phyloP scores from a whole-genome alignment of 2,329 filamentous ascomycete genomes.

The Aaosphaeria pasadenensis region DNA sequence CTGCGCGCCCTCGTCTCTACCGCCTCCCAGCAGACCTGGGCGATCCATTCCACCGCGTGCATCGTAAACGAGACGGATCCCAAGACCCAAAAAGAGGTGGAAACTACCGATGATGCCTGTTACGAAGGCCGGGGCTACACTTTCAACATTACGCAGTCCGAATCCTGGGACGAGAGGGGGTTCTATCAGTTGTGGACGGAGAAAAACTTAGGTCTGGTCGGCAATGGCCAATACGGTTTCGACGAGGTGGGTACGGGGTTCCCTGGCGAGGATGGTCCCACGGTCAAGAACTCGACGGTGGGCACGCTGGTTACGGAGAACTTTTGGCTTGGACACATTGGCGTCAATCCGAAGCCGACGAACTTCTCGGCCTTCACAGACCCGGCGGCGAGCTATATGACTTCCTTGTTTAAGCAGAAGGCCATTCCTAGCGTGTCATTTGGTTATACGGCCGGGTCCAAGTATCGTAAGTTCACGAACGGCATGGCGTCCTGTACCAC shows the following conservation, averaged over 20 bases:
- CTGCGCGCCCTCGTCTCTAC: conserved; percentile 63
- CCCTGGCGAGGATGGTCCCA: conserved; percentile 38
- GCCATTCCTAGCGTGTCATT: conserved; percentile 70
- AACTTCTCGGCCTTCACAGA: conserved; percentile 52
- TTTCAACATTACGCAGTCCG: conserved; percentile 54
- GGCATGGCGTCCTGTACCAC: not conserved
- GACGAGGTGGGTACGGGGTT: conserved; percentile 43
- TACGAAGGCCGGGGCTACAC: conserved; percentile 56
- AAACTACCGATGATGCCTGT: conserved; percentile 42
- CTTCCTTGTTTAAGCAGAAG: conserved; percentile 51
- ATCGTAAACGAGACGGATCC: conserved; percentile 36
- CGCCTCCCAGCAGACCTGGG: conserved; percentile 68
- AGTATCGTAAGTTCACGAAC: conserved; percentile 55
- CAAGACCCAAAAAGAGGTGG: conserved; percentile 40
- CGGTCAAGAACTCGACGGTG: conserved; percentile 42
- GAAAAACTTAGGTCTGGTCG: conserved; percentile 53
- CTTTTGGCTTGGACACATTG: conserved; percentile 48
- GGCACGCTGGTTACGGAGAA: conserved; percentile 38
- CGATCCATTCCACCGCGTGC: conserved; percentile 45
- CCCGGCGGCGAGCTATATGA: conserved; percentile 54
- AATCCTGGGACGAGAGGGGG: conserved; percentile 58
- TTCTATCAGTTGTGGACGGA: conserved; percentile 59
- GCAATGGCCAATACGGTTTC: conserved; percentile 65
- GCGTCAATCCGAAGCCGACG: conserved; percentile 48
- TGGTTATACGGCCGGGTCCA: conserved; percentile 73